A percentile compares a stretch with the other conserved stretches of the same genome.
Evolutionary conservation across 2,329 filamentous ascomycete species (phyloP).

Genomic region (Botrytis deweyae): DNA sequence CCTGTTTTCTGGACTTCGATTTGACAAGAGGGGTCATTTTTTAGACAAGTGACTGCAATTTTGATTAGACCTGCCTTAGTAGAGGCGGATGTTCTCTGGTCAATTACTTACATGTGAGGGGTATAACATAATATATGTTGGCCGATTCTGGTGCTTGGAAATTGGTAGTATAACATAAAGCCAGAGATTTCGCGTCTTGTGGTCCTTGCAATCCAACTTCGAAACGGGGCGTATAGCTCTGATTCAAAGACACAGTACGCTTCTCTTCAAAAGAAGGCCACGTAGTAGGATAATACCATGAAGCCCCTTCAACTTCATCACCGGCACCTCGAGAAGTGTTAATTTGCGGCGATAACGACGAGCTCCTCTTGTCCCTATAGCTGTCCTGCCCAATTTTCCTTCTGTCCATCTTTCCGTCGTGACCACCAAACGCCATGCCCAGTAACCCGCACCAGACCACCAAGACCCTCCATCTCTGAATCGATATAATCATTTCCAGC

Average conservation of each 20-base stretch:
- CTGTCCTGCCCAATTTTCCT: not conserved
- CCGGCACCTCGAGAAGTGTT: not conserved
- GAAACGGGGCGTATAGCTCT: not conserved
- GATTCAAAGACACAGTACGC: not conserved
- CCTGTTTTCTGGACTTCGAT: not conserved
- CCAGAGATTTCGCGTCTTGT: not conserved
- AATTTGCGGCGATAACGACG: not conserved
- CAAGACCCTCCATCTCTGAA: slow-evolving; percentile 10
- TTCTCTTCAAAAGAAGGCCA: not conserved
- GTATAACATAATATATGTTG: slow-evolving; percentile 2
- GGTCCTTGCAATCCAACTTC: not conserved
- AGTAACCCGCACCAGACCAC: not conserved
- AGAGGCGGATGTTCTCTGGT: not conserved
- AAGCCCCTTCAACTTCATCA: not conserved
- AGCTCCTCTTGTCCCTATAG: not conserved
- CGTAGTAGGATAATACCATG: not conserved
- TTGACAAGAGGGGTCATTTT: not conserved
- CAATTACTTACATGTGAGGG: not conserved
- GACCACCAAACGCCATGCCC: not conserved
- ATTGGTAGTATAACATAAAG: slow-evolving; percentile 2
- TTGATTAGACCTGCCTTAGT: not conserved
- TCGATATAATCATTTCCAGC: slow-evolving; percentile 17
- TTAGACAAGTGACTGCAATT: not conserved
- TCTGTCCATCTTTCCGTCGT: not conserved
- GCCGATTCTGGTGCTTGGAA: not conserved